A percentile compares a stretch with the other conserved stretches of the same genome.
phyloP scores from a whole-genome alignment of 208 protist species.

The Hexamita inflata region DNA sequence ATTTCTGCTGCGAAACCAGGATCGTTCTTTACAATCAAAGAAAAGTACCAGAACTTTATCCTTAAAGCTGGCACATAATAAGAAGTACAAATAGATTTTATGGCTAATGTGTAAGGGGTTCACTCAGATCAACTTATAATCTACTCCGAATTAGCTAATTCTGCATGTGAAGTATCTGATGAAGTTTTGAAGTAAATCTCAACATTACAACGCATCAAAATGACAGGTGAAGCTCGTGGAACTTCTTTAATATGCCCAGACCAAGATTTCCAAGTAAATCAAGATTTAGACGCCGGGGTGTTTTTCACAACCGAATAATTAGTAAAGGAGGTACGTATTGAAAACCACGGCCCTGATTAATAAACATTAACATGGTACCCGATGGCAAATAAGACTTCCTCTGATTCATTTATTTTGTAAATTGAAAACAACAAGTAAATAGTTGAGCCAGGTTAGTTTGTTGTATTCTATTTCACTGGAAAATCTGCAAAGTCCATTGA shows the following conservation, averaged over 20 bases:
- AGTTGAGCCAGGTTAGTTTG: background rate
- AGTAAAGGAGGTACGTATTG: background rate
- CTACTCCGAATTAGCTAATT: background rate
- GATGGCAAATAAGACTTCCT: background rate
- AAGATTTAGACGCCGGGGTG: background rate
- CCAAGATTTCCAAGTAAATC: constrained; percentile 6
- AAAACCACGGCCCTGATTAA: background rate
- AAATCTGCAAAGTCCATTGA: background rate
- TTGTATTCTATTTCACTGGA: background rate
- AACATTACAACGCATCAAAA: background rate
- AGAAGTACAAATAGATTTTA: background rate
- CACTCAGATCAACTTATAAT: background rate
- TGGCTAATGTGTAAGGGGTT: background rate
- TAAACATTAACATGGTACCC: constrained; percentile 3
- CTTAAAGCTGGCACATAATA: background rate
- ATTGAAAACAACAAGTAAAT: background rate
- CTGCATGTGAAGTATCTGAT: background rate
- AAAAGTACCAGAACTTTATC: background rate
- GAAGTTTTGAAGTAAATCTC: background rate
- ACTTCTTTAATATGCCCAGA: background rate
- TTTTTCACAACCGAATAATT: background rate
- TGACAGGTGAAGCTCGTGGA: background rate
- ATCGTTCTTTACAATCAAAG: constrained; percentile 3
- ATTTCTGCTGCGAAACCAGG: background rate
- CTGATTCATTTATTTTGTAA: background rate